phyloP scores from a whole-genome alignment of 768 basidiomycete species.

The Chlorophyllum brunneum region DNA sequence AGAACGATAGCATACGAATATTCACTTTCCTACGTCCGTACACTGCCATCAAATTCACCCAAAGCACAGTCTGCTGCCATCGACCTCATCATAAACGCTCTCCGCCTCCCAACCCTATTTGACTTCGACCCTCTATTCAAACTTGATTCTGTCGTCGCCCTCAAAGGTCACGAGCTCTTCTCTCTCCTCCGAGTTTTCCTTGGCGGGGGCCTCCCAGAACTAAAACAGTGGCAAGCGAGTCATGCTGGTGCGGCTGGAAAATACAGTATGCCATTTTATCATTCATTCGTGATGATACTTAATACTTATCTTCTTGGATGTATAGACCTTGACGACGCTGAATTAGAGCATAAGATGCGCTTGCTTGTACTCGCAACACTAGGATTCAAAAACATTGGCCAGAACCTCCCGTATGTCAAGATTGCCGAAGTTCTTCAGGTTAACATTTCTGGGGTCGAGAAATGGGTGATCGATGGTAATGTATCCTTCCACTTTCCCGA shows the following conservation, averaged over 20 bases:
- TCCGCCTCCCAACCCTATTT: conserved; percentile 64
- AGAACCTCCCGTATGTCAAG: conserved; percentile 65
- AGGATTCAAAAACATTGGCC: conserved; percentile 73
- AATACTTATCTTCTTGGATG: background rate
- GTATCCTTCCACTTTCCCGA: conserved; percentile 13
- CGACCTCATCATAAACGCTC: conserved; percentile 57
- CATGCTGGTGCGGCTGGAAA: conserved; percentile 48
- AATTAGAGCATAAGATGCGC: conserved; percentile 76
- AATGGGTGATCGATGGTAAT: conserved; percentile 86
- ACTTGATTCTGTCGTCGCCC: conserved; percentile 62
- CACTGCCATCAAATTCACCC: conserved; percentile 52
- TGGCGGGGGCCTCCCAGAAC: conserved; percentile 57
- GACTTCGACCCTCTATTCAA: conserved; percentile 82
- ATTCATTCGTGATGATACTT: background rate
- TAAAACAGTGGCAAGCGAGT: conserved; percentile 52
- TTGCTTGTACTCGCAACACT: conserved; percentile 73
- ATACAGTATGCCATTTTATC: conserved; percentile 48
- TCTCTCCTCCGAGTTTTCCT: conserved; percentile 75
- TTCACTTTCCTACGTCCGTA: conserved; percentile 55
- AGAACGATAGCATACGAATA: conserved; percentile 67
- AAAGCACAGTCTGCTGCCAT: conserved; percentile 50
- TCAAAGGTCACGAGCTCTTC: conserved; percentile 69
- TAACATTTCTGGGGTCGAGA: conserved; percentile 65
- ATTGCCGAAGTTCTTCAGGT: conserved; percentile 69
- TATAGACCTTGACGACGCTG: conserved; percentile 51